These are phyloP conservation scores for Phalaenopsis hybrid DNA, from an alignment of 116 monocot genomes.

Conservation along the genomic window DNA sequence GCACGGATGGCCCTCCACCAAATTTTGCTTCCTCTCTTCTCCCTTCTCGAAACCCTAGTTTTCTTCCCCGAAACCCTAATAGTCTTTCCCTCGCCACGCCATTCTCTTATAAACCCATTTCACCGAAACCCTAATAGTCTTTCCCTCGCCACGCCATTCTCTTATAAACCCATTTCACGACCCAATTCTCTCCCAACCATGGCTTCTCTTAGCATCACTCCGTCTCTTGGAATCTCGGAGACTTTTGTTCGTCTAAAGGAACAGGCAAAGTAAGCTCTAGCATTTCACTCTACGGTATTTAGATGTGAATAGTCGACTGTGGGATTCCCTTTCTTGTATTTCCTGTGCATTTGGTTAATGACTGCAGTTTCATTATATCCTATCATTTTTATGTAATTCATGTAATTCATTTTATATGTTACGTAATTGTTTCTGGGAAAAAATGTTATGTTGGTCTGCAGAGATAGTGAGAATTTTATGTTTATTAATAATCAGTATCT, in stretches of 20 bases:
- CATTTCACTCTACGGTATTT: background rate
- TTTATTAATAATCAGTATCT: background rate
- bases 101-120: conserved; percentile 1
- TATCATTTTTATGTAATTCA: background rate
- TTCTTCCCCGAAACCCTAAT: too few species aligned
- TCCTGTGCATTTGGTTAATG: background rate
- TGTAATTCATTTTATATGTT: background rate
- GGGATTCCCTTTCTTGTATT: background rate
- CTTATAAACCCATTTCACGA: conserved; percentile 3
- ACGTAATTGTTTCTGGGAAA: background rate
- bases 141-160: background rate
- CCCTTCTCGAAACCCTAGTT: background rate
- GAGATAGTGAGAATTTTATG: background rate
- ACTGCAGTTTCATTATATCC: background rate
- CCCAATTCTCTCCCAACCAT: conserved; percentile 15
- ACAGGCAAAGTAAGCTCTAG: conserved; percentile 45
- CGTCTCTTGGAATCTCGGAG: conserved; percentile 45
- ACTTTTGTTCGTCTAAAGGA: conserved; percentile 52
- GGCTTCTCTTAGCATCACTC: conserved; percentile 38
- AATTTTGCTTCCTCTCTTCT: background rate
- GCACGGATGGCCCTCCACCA: conserved; percentile 11
- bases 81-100: background rate
- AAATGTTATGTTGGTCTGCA: background rate
- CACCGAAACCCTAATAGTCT: background rate
- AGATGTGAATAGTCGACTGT: background rate